These are phyloP conservation scores for Tuber calosporum DNA, from an alignment of 495 filamentous ascomycete genomes.

Conservation along the genomic window DNA sequence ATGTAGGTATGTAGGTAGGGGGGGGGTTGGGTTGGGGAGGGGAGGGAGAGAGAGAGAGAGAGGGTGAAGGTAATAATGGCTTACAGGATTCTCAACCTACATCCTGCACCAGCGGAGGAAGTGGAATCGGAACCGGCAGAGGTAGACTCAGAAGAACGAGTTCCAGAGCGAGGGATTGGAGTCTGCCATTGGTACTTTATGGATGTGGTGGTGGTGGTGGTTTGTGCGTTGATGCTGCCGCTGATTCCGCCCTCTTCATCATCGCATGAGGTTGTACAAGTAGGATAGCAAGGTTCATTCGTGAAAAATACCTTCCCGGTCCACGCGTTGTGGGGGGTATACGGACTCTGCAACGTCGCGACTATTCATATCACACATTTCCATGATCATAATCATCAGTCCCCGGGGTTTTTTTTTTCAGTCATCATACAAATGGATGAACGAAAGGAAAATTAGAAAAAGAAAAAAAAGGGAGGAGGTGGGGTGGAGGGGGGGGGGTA, in stretches of 20 bases:
- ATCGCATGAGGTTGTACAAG: background rate
- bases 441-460: no score
- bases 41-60: no score
- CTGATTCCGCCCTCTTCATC: background rate
- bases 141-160: background rate
- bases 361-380: background rate
- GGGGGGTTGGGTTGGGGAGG: background rate
- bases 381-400: no score
- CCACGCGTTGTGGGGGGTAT: background rate
- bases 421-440: background rate
- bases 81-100: slow-evolving; percentile 18
- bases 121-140: background rate
- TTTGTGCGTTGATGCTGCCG: background rate
- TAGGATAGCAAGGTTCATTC: background rate
- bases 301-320: background rate
- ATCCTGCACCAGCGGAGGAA: background rate
- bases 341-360: background rate
- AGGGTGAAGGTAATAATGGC: no score
- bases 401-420: background rate
- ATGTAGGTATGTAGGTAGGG: no score
- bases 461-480: background rate
- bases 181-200: background rate
- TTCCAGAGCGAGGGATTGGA: background rate
- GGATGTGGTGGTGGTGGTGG: background rate
- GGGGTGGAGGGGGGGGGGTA: background rate